These are phyloP conservation scores for Phytophthora idaei DNA, from an alignment of 352 stramenopile genomes.

Conservation along the genomic window DNA sequence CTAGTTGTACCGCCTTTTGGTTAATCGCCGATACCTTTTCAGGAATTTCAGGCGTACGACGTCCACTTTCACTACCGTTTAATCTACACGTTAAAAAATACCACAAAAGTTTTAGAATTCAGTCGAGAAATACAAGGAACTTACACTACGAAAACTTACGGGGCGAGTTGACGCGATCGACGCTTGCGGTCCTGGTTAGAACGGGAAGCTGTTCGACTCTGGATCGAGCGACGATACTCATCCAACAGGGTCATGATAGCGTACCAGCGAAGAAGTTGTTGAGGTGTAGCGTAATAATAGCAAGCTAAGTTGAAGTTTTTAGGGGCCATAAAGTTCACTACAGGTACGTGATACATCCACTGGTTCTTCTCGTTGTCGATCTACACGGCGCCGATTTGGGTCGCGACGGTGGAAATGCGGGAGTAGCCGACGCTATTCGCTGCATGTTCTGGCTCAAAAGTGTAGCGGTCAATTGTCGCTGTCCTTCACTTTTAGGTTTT, in stretches of 20 bases:
- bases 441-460: conserved; percentile 5
- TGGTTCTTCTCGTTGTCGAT: conserved; percentile 2
- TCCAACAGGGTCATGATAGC: conserved; percentile 67
- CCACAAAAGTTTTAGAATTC: not conserved
- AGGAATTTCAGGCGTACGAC: conserved; percentile 26
- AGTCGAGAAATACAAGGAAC: not conserved
- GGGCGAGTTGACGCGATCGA: conserved; percentile 44
- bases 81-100: conserved; percentile 13
- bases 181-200: conserved; percentile 27
- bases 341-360: not conserved
- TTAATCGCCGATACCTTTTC: not conserved
- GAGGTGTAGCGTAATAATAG: conserved; percentile 25
- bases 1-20: not conserved
- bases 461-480: conserved; percentile 13
- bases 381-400: conserved; percentile 30
- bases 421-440: not conserved
- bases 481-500: conserved; percentile 10
- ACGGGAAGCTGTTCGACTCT: conserved; percentile 28
- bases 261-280: not conserved
- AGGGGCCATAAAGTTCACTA: not conserved
- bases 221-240: conserved; percentile 60
- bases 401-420: conserved; percentile 18
- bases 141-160: conserved; percentile 36
- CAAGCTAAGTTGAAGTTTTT: not conserved
- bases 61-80: conserved; percentile 18